Conservation (phyloP, 257 asterid genomes). For the Capsicum baccatum region DNA sequence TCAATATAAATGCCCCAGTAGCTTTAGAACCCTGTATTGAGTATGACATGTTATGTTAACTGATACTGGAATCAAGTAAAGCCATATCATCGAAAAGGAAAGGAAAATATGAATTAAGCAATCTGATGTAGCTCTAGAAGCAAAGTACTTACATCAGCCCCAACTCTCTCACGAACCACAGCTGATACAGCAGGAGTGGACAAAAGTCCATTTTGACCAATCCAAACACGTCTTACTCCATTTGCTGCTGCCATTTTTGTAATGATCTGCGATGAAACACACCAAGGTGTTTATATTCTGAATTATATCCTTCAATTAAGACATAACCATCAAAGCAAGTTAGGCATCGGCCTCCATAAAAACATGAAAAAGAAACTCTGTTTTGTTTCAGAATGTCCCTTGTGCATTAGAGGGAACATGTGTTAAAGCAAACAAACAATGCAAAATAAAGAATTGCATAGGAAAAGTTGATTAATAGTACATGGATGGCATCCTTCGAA, state of each 20-base stretch:
- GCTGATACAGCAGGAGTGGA: constrained; percentile 97
- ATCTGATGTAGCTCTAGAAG: constrained; percentile 13
- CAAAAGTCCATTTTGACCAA: constrained; percentile 88
- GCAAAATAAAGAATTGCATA: constrained; percentile 20
- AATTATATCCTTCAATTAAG: constrained; percentile 2
- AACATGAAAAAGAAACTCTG: constrained; percentile 11
- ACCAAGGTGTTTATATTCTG: not conserved
- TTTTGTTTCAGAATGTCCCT: not conserved
- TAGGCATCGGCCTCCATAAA: not conserved
- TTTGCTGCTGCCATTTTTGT: constrained; percentile 96
- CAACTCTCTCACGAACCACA: constrained; percentile 89
- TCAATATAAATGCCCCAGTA: constrained; percentile 88
- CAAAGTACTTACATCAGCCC: constrained; percentile 63
- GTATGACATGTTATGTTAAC: not conserved
- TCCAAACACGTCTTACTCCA: constrained; percentile 96
- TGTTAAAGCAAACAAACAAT: constrained; percentile 10
- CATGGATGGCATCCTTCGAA: constrained; percentile 96
- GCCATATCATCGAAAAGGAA: constrained; percentile 18
- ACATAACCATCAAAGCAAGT: not conserved
- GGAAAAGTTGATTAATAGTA: constrained; percentile 32
- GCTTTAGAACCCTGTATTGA: constrained; percentile 87
- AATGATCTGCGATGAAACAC: constrained; percentile 60
- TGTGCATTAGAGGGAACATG: not conserved
- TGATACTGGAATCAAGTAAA: constrained; percentile 29
- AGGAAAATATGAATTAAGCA: constrained; percentile 30